These are phyloP conservation scores for Odonthalia washingtoniensis DNA, from an alignment of 31 red algal species.

Conservation along the genomic window DNA sequence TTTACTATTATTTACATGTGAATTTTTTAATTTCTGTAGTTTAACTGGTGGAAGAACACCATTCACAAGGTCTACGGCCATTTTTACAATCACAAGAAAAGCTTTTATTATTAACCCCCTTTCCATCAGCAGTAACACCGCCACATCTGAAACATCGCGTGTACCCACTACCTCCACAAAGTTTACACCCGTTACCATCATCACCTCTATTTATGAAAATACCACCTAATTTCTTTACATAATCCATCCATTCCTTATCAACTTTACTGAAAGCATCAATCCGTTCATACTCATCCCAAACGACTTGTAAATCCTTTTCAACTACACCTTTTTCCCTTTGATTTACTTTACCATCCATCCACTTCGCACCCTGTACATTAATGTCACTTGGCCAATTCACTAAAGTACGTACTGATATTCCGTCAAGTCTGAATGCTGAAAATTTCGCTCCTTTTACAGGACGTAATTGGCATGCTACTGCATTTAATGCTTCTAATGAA, in stretches of 20 bases:
- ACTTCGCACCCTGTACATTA: constrained; percentile 26
- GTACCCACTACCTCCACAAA: constrained; percentile 57
- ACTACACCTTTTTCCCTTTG: constrained; percentile 6
- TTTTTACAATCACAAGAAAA: constrained; percentile 59
- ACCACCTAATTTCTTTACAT: constrained; percentile 25
- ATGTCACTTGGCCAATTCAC: constrained; percentile 29
- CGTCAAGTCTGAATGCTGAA: constrained; percentile 31
- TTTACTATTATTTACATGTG: too few relatives aligned
- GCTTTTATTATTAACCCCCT: not conserved
- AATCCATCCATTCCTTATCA: constrained; percentile 53
- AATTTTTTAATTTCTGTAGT: too few relatives aligned
- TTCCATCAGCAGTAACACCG: constrained; percentile 10
- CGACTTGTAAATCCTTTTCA: constrained; percentile 27
- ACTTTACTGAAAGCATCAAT: constrained; percentile 39
- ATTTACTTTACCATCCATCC: constrained; percentile 27
- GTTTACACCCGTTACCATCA: constrained; percentile 10
- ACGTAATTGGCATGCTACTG: constrained; percentile 22
- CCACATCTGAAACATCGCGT: constrained; percentile 61
- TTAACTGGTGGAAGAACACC: too few relatives aligned
- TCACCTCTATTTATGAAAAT: constrained; percentile 11
- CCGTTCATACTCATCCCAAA: constrained; percentile 64
- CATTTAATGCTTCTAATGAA: constrained; percentile 44
- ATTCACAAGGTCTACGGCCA: constrained; percentile 61
- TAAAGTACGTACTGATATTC: constrained; percentile 10
- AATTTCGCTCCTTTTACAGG: constrained; percentile 35